A percentile compares a stretch with the other conserved stretches of the same genome.
Evolutionary conservation across 2,329 filamentous ascomycete genomes (phyloP).

Genomic region (Microdochium paspali): DNA sequence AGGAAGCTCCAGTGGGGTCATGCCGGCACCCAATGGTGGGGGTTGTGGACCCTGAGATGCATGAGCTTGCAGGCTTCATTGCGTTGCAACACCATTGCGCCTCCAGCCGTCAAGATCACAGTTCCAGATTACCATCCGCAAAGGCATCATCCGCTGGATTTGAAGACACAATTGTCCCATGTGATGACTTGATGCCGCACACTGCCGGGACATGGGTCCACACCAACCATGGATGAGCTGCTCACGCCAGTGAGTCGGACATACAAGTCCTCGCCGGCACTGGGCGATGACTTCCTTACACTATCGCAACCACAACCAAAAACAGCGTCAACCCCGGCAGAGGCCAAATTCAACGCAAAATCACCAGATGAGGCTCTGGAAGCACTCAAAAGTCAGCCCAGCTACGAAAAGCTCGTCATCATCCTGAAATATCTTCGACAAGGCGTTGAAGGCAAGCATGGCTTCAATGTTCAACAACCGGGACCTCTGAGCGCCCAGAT

Average conservation of each 20-base stretch:
- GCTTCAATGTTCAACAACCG: conserved; percentile 51
- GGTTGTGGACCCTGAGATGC: too few relatives aligned
- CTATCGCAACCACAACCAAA: conserved; percentile 18
- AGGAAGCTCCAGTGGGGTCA: too few relatives aligned
- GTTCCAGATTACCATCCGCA: too few relatives aligned
- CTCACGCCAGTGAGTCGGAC: conserved; percentile 44
- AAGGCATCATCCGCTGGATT: too few relatives aligned
- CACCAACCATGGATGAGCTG: conserved; percentile 42
- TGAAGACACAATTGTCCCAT: too few relatives aligned
- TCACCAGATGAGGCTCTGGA: conserved; percentile 46
- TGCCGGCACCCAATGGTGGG: too few relatives aligned
- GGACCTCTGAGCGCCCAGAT: conserved; percentile 65
- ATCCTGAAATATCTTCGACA: conserved; percentile 42
- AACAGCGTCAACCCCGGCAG: conserved; percentile 3
- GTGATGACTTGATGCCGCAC: too few relatives aligned
- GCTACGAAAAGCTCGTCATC: conserved; percentile 43
- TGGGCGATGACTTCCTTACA: conserved; percentile 26
- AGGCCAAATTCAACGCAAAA: conserved; percentile 10
- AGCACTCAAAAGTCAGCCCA: conserved; percentile 51
- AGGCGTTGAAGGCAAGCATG: conserved; percentile 10
- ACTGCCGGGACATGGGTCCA: too few relatives aligned
- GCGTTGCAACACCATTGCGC: too few relatives aligned
- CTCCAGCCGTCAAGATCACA: too few relatives aligned
- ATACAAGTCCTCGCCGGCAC: conserved; percentile 27
- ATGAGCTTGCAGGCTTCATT: too few relatives aligned